Base-by-base conservation (phyloP, 192 early-diverging fungal genomes). In the Backusella mclennaniae region DNA sequence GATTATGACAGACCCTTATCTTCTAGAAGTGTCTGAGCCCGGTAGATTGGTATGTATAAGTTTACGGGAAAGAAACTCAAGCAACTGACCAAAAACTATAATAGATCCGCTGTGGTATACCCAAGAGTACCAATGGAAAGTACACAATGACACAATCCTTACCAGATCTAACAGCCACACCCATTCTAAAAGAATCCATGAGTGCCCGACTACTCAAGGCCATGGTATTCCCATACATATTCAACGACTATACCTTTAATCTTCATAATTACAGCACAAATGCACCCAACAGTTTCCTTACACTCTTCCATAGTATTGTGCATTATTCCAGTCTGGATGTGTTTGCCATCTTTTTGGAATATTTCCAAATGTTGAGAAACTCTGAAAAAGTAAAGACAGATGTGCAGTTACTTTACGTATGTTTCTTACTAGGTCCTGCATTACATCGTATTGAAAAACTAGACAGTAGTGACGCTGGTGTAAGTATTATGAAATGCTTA, bases 311-410 rank as follows among this genome's bases (percentile, higher is more conserved):
- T 77, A 88, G 91, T 38, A 85, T 93, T 12, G 74, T 90, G 31
- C 92, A 94, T 71, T 94, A 94, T 74, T 91, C 91, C 31, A 91
- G 91, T 26, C 82, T 87, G 19, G 93, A 90, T 71, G 85, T 87
- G 3, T 87, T 93, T 44, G 70, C 76, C 33, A 71, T 87, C 5
- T 79, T 92, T 23, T 73, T 89, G 66, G 82, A 85, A 26, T 86
- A 82, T 53, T 71, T 86, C 6, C 77, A 84, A 66, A 71, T 76
- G 31, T 78, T 85, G 70, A 69, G 84, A 19, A 67, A 35, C 8
- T 77, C 80, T 41, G 84, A 81, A 63, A 80, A 78, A 73, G 79
- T 90, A 46, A 81, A 82, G 59, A 90, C 92, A 1, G 93, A 95
- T 77, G 85, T 88, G 2, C 93, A 95, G 69, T 73, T 93, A 12